Evolutionary conservation across 331 rosid species (phyloP), one percentile per base, ranked within the genome.

Genomic region (Pyrus hybrid): DNA sequence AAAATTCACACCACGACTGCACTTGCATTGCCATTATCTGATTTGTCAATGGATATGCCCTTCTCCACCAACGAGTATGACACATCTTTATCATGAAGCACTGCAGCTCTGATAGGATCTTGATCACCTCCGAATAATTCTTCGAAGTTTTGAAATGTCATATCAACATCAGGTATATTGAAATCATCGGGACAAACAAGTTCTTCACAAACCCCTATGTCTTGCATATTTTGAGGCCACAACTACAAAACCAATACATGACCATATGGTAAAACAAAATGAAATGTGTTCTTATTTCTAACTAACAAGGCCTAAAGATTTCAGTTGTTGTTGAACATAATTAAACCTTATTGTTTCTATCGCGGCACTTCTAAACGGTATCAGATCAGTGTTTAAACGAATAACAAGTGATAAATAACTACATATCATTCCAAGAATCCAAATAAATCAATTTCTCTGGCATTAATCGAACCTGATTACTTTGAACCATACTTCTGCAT

Each of bases 161-260:
- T 85, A 77, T 93, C 96, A 72, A 93, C 91, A 23, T 93, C 98
- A 32, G 98, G 98, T 33, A 93, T 90, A 83, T 88, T 73, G 68
- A 93, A 88, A 85, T 88, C 96, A 62, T 91, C 64, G 13, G 25
- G 68, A 54, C 75, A 86, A 61, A 80, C 82, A 78, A 93, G 83
- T 61, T 91, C 98, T 79, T 91, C 94, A 37, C 98, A 93, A 73
- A 93, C 90, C 71, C 97, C 97, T 12, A 93, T 90, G 83, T 93
- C 96, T 87, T 93, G 93, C 85, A 93, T 91, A 72, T 88, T 90
- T 82, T 91, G 97, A 76, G 93, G 80, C 98, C 98, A 93, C 54
- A 91, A 51, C 98, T 93, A 89, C 87, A 85, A 85, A 85, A 45
- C 18, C 45, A 71, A 57, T 17, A 29, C 51, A 66, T 22, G 16